These are phyloP conservation scores for Ophidiomyces ophidiicola DNA, from an alignment of 2,329 filamentous ascomycete genomes.

Conservation along the genomic window DNA sequence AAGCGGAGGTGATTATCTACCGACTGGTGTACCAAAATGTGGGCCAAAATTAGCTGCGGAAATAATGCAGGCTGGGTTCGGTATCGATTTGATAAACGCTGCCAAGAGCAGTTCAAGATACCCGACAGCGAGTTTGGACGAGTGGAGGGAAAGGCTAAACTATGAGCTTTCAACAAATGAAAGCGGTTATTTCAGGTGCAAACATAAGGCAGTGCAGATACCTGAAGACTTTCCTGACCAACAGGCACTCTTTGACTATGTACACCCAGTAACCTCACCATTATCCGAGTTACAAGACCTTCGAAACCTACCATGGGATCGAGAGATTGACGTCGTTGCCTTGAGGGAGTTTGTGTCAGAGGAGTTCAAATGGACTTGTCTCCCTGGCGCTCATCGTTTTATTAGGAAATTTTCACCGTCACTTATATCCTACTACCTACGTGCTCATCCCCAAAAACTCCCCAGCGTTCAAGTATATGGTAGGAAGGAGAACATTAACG, in stretches of 20 bases:
- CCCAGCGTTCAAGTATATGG: constrained; percentile 47
- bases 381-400: constrained; percentile 70
- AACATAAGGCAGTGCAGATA: constrained; percentile 60
- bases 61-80: constrained; percentile 79
- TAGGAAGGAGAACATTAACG: constrained; percentile 57
- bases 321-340: constrained; percentile 50
- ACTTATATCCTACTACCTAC: constrained; percentile 53
- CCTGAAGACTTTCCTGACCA: constrained; percentile 70
- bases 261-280: constrained; percentile 68
- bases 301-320: constrained; percentile 48
- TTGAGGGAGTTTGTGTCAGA: constrained; percentile 64
- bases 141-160: constrained; percentile 60
- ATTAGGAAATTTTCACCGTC: constrained; percentile 67
- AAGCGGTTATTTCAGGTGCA: constrained; percentile 63
- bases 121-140: constrained; percentile 33
- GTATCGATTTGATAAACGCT: constrained; percentile 49
- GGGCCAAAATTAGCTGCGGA: constrained; percentile 82
- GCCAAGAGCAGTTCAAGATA: constrained; percentile 43
- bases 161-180: constrained; percentile 76
- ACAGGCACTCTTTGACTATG: constrained; percentile 75
- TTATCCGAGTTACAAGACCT: constrained; percentile 45
- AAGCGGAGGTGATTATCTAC: constrained; percentile 89
- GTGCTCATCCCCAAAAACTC: constrained; percentile 25
- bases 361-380: constrained; percentile 75
- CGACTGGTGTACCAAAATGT: constrained; percentile 75